These are phyloP conservation scores for Phialophora expanda DNA, from an alignment of 2,329 filamentous ascomycete species.

Conservation along the genomic window DNA sequence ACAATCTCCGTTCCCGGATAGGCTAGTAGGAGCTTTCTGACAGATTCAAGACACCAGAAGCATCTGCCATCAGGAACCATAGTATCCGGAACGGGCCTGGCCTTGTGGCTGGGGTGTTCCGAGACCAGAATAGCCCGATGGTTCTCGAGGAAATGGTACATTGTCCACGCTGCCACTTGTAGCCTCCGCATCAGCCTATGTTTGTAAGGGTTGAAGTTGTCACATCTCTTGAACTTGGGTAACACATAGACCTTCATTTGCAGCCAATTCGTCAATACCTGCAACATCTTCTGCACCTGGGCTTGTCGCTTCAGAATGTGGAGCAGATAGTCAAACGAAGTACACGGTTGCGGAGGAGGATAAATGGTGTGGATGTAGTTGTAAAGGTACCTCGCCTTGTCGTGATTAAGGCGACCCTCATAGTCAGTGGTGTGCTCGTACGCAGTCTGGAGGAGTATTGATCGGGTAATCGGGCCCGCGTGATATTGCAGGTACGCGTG, in stretches of 20 bases:
- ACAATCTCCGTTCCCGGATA: slow-evolving; percentile 33
- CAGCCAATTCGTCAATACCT: slow-evolving; percentile 27
- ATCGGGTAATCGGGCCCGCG: slow-evolving; percentile 22
- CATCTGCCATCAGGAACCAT: background rate
- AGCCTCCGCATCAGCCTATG: slow-evolving; percentile 29
- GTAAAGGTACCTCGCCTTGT: slow-evolving; percentile 23
- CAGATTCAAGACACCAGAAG: slow-evolving; percentile 26
- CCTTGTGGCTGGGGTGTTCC: slow-evolving; percentile 29
- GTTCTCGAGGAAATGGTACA: slow-evolving; percentile 37
- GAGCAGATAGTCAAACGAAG: slow-evolving; percentile 31
- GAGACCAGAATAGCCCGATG: slow-evolving; percentile 33
- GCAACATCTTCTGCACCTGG: slow-evolving; percentile 33
- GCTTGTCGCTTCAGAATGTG: slow-evolving; percentile 30
- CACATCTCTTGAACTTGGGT: slow-evolving; percentile 24
- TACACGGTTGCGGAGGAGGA: slow-evolving; percentile 27
- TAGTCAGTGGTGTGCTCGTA: slow-evolving; percentile 14
- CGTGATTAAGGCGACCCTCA: slow-evolving; percentile 9
- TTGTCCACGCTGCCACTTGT: slow-evolving; percentile 31
- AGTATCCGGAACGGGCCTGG: background rate
- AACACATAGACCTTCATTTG: slow-evolving; percentile 37
- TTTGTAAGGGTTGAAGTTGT: slow-evolving; percentile 33
- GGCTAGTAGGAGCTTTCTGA: slow-evolving; percentile 21
- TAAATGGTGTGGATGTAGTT: slow-evolving; percentile 30
- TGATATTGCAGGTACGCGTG: slow-evolving; percentile 23
- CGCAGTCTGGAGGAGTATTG: slow-evolving; percentile 22